Conservation (phyloP, 345 rosid genomes). For the Trapa incisa region DNA sequence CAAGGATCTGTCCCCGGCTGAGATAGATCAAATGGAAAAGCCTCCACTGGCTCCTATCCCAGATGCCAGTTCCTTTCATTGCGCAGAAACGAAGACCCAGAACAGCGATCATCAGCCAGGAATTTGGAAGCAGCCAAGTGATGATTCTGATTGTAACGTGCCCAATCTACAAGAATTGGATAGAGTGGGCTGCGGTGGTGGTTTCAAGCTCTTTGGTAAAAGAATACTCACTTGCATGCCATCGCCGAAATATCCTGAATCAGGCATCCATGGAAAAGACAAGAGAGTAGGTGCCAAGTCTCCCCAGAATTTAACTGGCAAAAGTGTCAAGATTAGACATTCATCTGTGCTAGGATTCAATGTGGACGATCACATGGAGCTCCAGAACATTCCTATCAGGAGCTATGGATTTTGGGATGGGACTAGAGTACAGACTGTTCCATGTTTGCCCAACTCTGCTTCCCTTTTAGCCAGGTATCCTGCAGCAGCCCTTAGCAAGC, state of each 20-base stretch:
- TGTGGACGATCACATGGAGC: slow-evolving; percentile 23
- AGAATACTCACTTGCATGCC: slow-evolving; percentile 39
- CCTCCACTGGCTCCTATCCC: slow-evolving; percentile 1
- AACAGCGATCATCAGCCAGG: background rate
- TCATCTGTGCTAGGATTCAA: slow-evolving; percentile 31
- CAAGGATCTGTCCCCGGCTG: slow-evolving; percentile 4
- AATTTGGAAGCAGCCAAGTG: background rate
- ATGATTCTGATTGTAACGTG: background rate
- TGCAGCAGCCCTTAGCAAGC: slow-evolving; percentile 17
- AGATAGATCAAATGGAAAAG: slow-evolving; percentile 13
- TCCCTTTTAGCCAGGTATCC: slow-evolving; percentile 33
- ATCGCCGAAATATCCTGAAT: slow-evolving; percentile 11
- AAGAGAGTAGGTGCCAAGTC: slow-evolving; percentile 17
- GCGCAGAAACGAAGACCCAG: background rate
- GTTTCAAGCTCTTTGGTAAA: slow-evolving; percentile 76
- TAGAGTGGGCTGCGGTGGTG: slow-evolving; percentile 42
- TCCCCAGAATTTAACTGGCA: slow-evolving; percentile 19
- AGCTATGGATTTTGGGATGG: slow-evolving; percentile 91
- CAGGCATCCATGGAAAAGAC: slow-evolving; percentile 22
- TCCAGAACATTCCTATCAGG: slow-evolving; percentile 52
- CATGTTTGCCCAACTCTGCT: slow-evolving; percentile 18
- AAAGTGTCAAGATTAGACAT: slow-evolving; percentile 19
- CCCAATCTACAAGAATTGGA: slow-evolving; percentile 18
- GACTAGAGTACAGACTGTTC: slow-evolving; percentile 58
- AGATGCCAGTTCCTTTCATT: background rate